Evolutionary conservation across 2,329 filamentous ascomycete species (phyloP), one percentile per base, ranked within the genome.

Genomic region (Penicillium rolfsii): DNA sequence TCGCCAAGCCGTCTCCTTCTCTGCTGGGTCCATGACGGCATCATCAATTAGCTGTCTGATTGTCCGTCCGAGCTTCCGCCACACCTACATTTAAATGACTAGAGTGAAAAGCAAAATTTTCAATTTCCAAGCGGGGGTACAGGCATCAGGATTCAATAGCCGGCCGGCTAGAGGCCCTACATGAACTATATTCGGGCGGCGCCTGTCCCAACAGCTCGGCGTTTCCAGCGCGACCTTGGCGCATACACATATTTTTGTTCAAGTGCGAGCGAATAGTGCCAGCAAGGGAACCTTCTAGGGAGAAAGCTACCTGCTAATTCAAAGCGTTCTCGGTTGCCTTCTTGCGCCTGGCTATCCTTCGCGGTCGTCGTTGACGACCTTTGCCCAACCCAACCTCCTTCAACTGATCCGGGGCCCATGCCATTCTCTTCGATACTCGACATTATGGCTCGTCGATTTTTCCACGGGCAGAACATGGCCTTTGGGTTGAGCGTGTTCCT

Each of bases 401-500:
- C n/a, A 43, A 43, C 19, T 43, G 24, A 22, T 43, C 9, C n/a
- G 22, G 5, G 40, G n/a, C 26, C 50, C 36, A 43, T 35, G 54
- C 52, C 41, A 62, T 60, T 72, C 54, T 38, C 65, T 4, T 55
- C 65, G 0, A 11, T 63, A 12, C 40, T 71, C 48, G 70, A 73
- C 30, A 58, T 68, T 50, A 73, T 76, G 71, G 68, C 65, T 24
- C 70, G 71, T 36, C 70, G 67, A 16, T 58, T 74, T 24, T 64
- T 73, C 38, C 68, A 61, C 41, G 68, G 67, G 22, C 71, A 73
- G 33, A 67, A 66, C 50, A 36, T 69, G 43, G 70, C 71, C 36
- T 62, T 75, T 28, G 73, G 73, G 16, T 45, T 76, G 38, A 75
- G 73, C 30, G 12, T 74, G 1, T 63, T 76, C 22, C 66, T 76